Conservation (phyloP, 257 asterid genomes). For the Solanum bukasovii region DNA sequence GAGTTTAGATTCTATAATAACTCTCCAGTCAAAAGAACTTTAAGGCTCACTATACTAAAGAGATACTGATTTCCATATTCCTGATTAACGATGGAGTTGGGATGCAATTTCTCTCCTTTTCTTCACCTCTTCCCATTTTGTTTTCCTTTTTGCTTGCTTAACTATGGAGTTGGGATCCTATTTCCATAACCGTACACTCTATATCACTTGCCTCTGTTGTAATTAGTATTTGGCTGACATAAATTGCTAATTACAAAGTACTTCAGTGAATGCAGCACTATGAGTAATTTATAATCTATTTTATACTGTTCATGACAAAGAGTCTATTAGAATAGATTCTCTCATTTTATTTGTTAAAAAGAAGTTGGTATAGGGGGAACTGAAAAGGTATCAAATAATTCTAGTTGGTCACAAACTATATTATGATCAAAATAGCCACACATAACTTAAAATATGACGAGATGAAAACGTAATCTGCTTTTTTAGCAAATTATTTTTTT, state of each 20-base stretch:
- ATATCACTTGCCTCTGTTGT: not conserved
- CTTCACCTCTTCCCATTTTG: not conserved
- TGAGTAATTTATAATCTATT: not conserved
- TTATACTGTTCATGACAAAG: not conserved
- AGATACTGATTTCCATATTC: not conserved
- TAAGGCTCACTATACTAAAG: not conserved
- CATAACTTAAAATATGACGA: not conserved
- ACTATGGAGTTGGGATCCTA: not conserved
- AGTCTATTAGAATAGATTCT: not conserved
- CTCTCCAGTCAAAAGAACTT: not conserved
- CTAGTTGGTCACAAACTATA: not conserved
- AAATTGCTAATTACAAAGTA: not conserved
- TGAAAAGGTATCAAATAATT: not conserved
- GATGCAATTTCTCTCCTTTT: not conserved
- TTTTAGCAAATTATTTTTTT: not conserved
- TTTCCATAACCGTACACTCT: no score
- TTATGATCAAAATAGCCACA: not conserved
- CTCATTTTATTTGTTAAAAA: not conserved
- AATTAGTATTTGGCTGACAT: not conserved
- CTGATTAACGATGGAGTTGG: not conserved
- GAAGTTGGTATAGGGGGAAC: not conserved
- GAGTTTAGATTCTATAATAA: not conserved
- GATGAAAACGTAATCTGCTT: not conserved
- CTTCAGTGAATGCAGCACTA: not conserved
- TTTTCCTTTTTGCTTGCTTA: not conserved